Conservation (phyloP, 805 yeast genomes). For the Saturnispora bothae region DNA sequence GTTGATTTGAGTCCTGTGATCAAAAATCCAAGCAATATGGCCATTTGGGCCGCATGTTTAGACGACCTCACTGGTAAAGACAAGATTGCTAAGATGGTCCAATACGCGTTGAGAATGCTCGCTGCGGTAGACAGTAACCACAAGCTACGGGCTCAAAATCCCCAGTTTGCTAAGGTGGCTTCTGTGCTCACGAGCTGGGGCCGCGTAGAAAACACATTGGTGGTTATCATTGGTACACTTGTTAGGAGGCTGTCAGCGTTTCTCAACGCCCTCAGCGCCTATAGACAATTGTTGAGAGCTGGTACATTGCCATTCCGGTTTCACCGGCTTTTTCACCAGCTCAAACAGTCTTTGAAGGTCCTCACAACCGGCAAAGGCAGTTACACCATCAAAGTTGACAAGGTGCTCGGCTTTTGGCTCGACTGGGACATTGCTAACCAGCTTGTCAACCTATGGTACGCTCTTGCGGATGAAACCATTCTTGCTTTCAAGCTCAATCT, state of each 20-base stretch:
- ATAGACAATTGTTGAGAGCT: constrained; percentile 59
- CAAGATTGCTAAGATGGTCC: constrained; percentile 53
- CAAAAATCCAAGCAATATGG: constrained; percentile 8
- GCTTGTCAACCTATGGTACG: constrained; percentile 47
- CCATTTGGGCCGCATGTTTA: constrained; percentile 25
- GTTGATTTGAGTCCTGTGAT: too few species aligned
- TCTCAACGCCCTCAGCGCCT: constrained; percentile 36
- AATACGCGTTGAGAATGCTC: constrained; percentile 46
- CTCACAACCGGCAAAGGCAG: constrained; percentile 10
- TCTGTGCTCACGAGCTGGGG: constrained; percentile 1
- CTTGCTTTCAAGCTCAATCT: constrained; percentile 50
- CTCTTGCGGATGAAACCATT: constrained; percentile 52
- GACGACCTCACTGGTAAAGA: constrained; percentile 55
- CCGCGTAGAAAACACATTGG: constrained; percentile 23
- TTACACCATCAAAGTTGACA: constrained; percentile 15
- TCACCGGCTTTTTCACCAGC: constrained; percentile 27
- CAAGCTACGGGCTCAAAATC: neutral
- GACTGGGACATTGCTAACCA: constrained; percentile 41
- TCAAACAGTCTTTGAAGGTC: constrained; percentile 18
- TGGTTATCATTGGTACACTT: constrained; percentile 6
- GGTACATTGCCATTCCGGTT: constrained; percentile 60
- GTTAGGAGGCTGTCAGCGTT: constrained; percentile 7
- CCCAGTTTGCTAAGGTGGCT: neutral
- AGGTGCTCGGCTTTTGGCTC: constrained; percentile 25
- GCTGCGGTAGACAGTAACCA: constrained; percentile 16